These are phyloP conservation scores for Daldinia loculata DNA, from an alignment of 495 filamentous ascomycete species.

Conservation along the genomic window DNA sequence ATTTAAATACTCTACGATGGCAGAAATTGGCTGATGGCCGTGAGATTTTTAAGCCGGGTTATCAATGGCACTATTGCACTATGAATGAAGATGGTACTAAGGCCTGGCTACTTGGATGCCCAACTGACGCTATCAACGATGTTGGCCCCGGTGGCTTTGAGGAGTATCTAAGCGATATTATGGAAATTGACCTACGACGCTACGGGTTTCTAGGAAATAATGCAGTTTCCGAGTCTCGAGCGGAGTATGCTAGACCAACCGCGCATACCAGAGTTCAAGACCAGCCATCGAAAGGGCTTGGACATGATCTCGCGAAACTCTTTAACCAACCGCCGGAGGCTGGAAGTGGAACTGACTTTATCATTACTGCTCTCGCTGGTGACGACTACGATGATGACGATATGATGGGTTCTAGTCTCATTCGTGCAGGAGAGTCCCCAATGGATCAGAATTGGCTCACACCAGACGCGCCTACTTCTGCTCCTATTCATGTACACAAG, in stretches of 20 bases:
- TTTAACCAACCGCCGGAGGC: slow-evolving; percentile 83
- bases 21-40: slow-evolving; percentile 91
- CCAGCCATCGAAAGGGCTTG: slow-evolving; percentile 71
- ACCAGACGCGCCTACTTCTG: slow-evolving; percentile 70
- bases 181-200: slow-evolving; percentile 84
- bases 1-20: slow-evolving; percentile 87
- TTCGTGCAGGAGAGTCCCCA: slow-evolving; percentile 50
- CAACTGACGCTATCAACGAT: slow-evolving; percentile 68
- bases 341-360: slow-evolving; percentile 84
- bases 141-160: slow-evolving; percentile 68
- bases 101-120: slow-evolving; percentile 94
- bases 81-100: slow-evolving; percentile 93
- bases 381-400: slow-evolving; percentile 70
- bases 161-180: slow-evolving; percentile 91
- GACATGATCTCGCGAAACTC: slow-evolving; percentile 80
- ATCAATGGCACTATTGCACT: slow-evolving; percentile 97
- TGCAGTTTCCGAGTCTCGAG: slow-evolving; percentile 65
- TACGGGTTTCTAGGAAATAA: slow-evolving; percentile 89
- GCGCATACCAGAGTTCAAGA: slow-evolving; percentile 52
- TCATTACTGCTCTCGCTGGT: slow-evolving; percentile 79
- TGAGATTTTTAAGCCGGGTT: slow-evolving; percentile 87
- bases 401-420: slow-evolving; percentile 59
- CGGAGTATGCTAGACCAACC: slow-evolving; percentile 63
- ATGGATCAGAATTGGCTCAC: slow-evolving; percentile 68
- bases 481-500: slow-evolving; percentile 91